Percentiles rank a stretch among this genome's conserved stretches.
Evolutionary conservation across 2,329 filamentous ascomycete genomes (phyloP).

Genomic region (Zalaria sp.): DNA sequence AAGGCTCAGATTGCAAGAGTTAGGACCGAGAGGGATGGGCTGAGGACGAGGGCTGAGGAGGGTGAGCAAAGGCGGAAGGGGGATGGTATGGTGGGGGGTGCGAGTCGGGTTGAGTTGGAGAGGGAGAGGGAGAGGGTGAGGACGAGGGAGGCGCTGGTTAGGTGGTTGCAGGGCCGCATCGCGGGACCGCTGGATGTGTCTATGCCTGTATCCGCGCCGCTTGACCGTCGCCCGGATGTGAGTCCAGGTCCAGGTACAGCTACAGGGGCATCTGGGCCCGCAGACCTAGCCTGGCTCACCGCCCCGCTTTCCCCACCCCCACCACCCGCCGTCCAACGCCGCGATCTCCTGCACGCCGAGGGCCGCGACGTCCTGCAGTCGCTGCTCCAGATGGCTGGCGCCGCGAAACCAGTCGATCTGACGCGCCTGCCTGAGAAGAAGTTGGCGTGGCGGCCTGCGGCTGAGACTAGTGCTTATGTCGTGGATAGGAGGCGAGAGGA

Average conservation of each 20-base stretch:
- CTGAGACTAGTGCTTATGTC: constrained; percentile 50
- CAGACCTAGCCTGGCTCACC: constrained; percentile 6
- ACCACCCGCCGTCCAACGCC: constrained; percentile 20
- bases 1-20: constrained; percentile 21
- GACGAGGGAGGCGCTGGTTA: constrained; percentile 51
- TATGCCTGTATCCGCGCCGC: no score
- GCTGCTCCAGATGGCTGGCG: constrained; percentile 46
- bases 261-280: no score
- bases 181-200: constrained; percentile 8
- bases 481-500: constrained; percentile 52
- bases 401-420: constrained; percentile 47
- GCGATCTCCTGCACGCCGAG: constrained; percentile 43
- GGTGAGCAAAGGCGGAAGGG: constrained; percentile 39
- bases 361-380: constrained; percentile 50
- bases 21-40: constrained; percentile 52
- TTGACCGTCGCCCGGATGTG: no score
- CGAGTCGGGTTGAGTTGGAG: constrained; percentile 56
- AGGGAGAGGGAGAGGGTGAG: constrained; percentile 59
- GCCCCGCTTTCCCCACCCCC: constrained; percentile 34
- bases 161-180: constrained; percentile 55
- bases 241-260: no score
- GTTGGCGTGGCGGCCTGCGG: constrained; percentile 52
- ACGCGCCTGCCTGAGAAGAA: constrained; percentile 41
- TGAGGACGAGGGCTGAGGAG: constrained; percentile 49
- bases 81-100: constrained; percentile 41